phyloP scores from a whole-genome alignment of 345 rosid genomes.

The Clarkia xantiana region DNA sequence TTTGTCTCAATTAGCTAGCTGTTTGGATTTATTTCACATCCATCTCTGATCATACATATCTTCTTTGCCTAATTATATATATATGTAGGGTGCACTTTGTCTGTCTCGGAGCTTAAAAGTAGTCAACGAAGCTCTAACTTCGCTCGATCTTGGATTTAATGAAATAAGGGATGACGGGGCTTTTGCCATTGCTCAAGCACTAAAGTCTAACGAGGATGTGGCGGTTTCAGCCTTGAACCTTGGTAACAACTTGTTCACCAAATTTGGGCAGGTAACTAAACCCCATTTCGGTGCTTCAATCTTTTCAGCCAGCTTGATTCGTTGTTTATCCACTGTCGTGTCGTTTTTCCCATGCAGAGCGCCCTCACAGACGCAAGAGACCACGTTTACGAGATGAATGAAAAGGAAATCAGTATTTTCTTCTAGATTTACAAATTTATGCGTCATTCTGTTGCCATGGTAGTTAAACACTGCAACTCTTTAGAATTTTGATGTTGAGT shows the following conservation, averaged over 20 bases:
- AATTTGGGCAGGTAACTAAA: slow-evolving; percentile 79
- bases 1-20: slow-evolving; percentile 7
- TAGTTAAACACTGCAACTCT: no score
- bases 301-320: background rate
- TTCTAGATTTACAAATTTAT: slow-evolving; percentile 32
- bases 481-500: no score
- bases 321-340: no score
- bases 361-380: slow-evolving; percentile 82
- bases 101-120: slow-evolving; percentile 91
- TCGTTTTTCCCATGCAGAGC: slow-evolving; percentile 32
- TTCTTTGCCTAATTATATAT: background rate
- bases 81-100: slow-evolving; percentile 67
- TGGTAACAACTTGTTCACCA: slow-evolving; percentile 75
- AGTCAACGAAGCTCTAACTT: slow-evolving; percentile 83
- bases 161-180: slow-evolving; percentile 97
- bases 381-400: slow-evolving; percentile 90
- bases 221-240: slow-evolving; percentile 68
- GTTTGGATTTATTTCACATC: background rate
- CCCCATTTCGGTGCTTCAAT: no score
- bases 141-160: slow-evolving; percentile 79
- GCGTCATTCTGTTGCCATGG: no score
- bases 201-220: slow-evolving; percentile 85
- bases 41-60: background rate
- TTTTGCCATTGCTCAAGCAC: slow-evolving; percentile 86
- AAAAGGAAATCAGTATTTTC: slow-evolving; percentile 72